Evolutionary conservation across 805 yeast species (phyloP), one percentile per base, ranked within the genome.

Genomic region (Pichia sporocuriosa): DNA sequence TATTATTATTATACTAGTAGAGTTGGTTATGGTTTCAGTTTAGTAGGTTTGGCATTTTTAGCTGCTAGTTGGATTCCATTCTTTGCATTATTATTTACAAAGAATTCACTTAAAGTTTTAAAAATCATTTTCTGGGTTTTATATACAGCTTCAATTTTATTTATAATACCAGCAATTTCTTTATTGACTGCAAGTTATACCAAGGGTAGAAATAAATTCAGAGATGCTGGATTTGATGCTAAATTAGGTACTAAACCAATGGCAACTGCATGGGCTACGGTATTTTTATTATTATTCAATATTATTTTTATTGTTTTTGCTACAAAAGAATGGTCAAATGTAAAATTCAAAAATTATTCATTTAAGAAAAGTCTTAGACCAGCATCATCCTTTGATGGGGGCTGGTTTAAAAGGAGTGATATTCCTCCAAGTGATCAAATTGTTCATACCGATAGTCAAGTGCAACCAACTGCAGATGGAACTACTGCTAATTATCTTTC

Each of bases 1-100:
- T 63, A 73, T 32, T 80, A 72, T 60, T 86, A 70, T 65, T 81
- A 79, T 62, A 62, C 81, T 55, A 72, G 86, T 16, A 75, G 90
- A 51, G 73, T 81, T 53, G 79, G 78, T 8, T 80, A 77, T 72
- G 77, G 83, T 3, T 79, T 82, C 66, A 62, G 73, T 53, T 55
- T 78, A 37, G 65, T 81, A 49, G 82, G 79, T 2, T 59, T 82
- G 39, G 59, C 73, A 20, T 81, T 81, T 56, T 61, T 76, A 13
- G 61, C 73, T 4, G 35, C 74, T 13, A 67, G 82, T 1, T 49
- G 81, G 31, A 11, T 75, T 15, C 70, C 73, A 30, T 29, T 55
- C 13, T 30, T 57, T 3, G 41, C 56, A 5, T 40, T 35, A 9
- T 32, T 55, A 9, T 27, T 48, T 7, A 8, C 29, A 12, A 31